Percentiles rank a stretch among this genome's conserved stretches.
Evolutionary conservation across 371 early-diverging fungal species (phyloP).

Genomic region (Syncephalis plumigaleata): DNA sequence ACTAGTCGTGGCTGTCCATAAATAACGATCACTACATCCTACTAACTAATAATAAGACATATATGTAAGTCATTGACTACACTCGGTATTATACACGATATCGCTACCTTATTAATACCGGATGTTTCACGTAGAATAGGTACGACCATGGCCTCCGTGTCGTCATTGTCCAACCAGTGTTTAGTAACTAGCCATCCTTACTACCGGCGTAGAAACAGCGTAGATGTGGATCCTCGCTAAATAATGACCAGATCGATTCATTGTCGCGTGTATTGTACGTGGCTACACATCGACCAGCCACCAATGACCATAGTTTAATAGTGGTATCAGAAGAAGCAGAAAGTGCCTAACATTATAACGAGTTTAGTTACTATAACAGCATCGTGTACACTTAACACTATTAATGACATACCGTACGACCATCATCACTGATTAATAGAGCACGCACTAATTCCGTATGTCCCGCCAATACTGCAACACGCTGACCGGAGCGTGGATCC

Average conservation of each 20-base stretch:
- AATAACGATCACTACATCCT: constrained; percentile 55
- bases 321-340: constrained; percentile 83
- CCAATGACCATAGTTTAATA: constrained; percentile 85
- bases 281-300: constrained; percentile 64
- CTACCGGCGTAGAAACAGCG: constrained; percentile 83
- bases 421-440: constrained; percentile 71
- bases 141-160: constrained; percentile 13
- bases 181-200: constrained; percentile 82
- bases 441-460: constrained; percentile 90
- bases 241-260: constrained; percentile 85
- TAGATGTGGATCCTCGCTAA: constrained; percentile 65
- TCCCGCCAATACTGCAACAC: constrained; percentile 64
- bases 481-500: constrained; percentile 64
- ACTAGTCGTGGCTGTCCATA: constrained; percentile 85
- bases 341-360: constrained; percentile 30
- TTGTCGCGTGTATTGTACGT: constrained; percentile 71
- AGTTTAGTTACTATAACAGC: not conserved
- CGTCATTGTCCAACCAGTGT: not conserved
- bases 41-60: constrained; percentile 28
- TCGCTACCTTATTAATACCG: constrained; percentile 53
- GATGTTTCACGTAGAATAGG: constrained; percentile 69
- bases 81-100: not conserved
- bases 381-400: not conserved
- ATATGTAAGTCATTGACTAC: constrained; percentile 1
- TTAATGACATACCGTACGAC: constrained; percentile 41